Base-by-base conservation (phyloP, 1,284 basidiomycete genomes). In the Marasmius fiardii region DNA sequence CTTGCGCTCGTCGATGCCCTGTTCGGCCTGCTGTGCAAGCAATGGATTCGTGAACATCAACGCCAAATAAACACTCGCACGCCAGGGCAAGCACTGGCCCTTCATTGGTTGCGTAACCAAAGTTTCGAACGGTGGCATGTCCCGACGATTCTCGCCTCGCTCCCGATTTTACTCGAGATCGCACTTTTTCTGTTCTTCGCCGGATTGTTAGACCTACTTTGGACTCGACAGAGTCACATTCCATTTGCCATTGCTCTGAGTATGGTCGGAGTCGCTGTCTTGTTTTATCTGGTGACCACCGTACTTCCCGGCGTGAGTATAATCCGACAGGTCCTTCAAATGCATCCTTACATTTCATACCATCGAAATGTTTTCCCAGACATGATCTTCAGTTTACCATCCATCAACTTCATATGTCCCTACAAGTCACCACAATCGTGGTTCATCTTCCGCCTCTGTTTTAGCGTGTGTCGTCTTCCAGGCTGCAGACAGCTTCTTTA, bases 21-120 rank as follows among this genome's bases (percentile, higher is more conserved):
- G 14, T 21, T 55, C n/a, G 43, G 54, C 11, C 51, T 58, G 1
- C 50, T 58, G 4, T 55, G 53, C 54, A 58, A 58, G 33, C 57
- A 58, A 39, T 58, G 57, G 57, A 20, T 58, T 11, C 49, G 57
- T 10, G 58, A 52, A 26, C 43, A 53, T 48, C 39, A 37, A 18
- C 55, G 55, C 10, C 51, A 57, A 12, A 43, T 37, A 11, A 20
- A 31, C 18, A 56, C 51, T 3, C 21, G 31, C 11, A 41, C 44
- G n/a, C 51, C 43, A 16, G 52, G 14, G 18, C 26, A 57, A 21
- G 53, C 53, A 10, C n/a, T 34, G 11, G 39, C 45, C 4, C 26
- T 43, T 20, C 44, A 26, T 14, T 37, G 26, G 7, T 23, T 50
- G 21, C 45, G 45, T 18, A 18, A 37, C 3, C 44, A 45, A 8